Conservation (phyloP, 495 filamentous ascomycete genomes). For the Alectoria sarmentosa region DNA sequence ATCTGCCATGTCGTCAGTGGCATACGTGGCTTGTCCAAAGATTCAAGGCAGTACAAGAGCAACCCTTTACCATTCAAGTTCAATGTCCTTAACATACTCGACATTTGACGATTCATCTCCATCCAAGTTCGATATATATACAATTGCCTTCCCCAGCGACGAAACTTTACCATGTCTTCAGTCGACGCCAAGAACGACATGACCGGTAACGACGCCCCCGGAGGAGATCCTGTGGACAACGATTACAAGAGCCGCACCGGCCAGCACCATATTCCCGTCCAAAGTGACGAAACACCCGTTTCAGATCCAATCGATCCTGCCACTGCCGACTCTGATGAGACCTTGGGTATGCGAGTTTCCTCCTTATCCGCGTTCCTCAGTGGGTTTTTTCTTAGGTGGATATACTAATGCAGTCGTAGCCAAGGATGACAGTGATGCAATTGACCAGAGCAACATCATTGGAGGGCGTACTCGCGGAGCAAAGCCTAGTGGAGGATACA, state of each 20-base stretch:
- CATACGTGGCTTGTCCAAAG: not conserved
- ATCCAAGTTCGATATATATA: no score
- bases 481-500: constrained; percentile 41
- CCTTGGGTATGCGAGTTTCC: constrained; percentile 37
- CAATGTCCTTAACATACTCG: no score
- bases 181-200: constrained; percentile 29
- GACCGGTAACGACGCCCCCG: constrained; percentile 19
- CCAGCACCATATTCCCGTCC: constrained; percentile 41
- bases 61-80: no score
- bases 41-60: constrained; percentile 9
- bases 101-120: no score
- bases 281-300: constrained; percentile 42
- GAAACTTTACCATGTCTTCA: constrained; percentile 27
- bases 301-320: constrained; percentile 41
- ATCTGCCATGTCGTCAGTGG: not conserved
- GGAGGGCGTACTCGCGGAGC: constrained; percentile 40
- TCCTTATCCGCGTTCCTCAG: not conserved
- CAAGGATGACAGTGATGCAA: constrained; percentile 46
- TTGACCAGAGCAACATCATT: constrained; percentile 46
- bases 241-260: constrained; percentile 38
- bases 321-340: constrained; percentile 43
- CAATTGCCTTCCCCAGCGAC: no score
- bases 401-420: constrained; percentile 26
- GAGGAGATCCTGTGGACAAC: constrained; percentile 30
- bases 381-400: no score